Evolutionary conservation across 805 yeast species (phyloP).

Genomic region (Candida oleophila): DNA sequence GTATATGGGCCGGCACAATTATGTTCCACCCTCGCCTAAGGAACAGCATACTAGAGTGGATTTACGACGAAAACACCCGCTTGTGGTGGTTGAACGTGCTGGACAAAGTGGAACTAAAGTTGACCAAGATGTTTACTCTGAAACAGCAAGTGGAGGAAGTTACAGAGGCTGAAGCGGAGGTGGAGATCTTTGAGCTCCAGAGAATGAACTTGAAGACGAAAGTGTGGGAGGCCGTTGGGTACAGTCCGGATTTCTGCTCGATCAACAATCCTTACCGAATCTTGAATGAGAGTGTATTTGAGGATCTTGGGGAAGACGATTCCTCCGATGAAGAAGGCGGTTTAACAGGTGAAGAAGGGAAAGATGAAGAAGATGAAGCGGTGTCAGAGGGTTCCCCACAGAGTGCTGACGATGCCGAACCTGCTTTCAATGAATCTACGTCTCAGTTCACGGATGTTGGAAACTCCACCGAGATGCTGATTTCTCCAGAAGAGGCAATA

Average conservation of each 20-base stretch:
- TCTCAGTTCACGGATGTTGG: not conserved
- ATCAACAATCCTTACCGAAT: conserved; percentile 33
- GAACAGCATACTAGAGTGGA: conserved; percentile 41
- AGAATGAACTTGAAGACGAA: conserved; percentile 44
- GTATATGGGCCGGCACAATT: conserved; percentile 49
- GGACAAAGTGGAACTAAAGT: conserved; percentile 43
- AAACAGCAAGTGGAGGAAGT: not conserved
- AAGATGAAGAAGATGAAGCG: conserved; percentile 1
- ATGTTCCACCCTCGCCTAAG: conserved; percentile 56
- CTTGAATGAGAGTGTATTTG: not conserved
- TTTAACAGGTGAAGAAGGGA: conserved; percentile 13
- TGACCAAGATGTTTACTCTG: not conserved
- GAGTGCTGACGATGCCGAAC: not conserved
- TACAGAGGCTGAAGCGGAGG: conserved; percentile 30
- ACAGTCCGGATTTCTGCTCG: conserved; percentile 52
- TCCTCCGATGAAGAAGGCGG: not conserved
- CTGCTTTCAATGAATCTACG: not conserved
- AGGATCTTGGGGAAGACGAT: not conserved
- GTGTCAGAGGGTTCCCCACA: conserved; percentile 1
- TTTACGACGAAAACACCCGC: conserved; percentile 67
- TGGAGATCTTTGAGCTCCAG: conserved; percentile 72
- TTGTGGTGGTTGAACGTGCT: conserved; percentile 46
- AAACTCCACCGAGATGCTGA: not conserved
- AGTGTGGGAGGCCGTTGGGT: conserved; percentile 67
- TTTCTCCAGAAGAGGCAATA: conserved; percentile 3